Percentiles rank a stretch among this genome's conserved stretches.
These are phyloP conservation scores for Phytopythium aichiense DNA, from an alignment of 352 stramenopile genomes.

Conservation along the genomic window DNA sequence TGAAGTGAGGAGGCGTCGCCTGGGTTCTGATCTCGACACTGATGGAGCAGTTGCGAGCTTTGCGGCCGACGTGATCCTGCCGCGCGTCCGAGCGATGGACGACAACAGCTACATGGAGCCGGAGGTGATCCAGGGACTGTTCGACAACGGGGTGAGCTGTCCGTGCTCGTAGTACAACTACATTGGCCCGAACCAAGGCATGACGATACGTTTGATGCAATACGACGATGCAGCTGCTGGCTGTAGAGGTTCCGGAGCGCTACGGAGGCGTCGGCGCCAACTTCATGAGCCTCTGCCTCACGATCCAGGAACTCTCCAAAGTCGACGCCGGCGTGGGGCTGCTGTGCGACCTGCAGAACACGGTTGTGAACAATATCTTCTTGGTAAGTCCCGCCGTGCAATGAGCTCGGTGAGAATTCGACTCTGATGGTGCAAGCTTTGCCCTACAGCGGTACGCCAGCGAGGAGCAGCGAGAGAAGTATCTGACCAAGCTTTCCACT, in stretches of 20 bases:
- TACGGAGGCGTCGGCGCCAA: constrained; percentile 90
- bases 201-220: background rate
- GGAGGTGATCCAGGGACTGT: constrained; percentile 87
- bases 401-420: background rate
- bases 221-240: constrained; percentile 65
- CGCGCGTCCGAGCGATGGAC: constrained; percentile 92
- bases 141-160: constrained; percentile 79
- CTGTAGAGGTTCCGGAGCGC: constrained; percentile 92
- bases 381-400: constrained; percentile 19
- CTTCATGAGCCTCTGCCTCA: constrained; percentile 93
- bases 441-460: constrained; percentile 41
- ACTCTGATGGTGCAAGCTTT: background rate
- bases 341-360: constrained; percentile 94
- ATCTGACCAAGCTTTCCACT: constrained; percentile 63
- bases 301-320: constrained; percentile 94
- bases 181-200: background rate
- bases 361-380: constrained; percentile 94
- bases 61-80: constrained; percentile 72
- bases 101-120: constrained; percentile 84
- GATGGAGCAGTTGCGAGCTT: constrained; percentile 71
- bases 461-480: constrained; percentile 76
- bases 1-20: constrained; percentile 63
- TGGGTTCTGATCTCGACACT: background rate
- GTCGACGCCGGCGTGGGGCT: constrained; percentile 94
- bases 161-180: background rate